Evolutionary conservation across 352 stramenopile species (phyloP), one percentile per base, ranked within the genome.

Genomic region (Globisporangium perplexum): DNA sequence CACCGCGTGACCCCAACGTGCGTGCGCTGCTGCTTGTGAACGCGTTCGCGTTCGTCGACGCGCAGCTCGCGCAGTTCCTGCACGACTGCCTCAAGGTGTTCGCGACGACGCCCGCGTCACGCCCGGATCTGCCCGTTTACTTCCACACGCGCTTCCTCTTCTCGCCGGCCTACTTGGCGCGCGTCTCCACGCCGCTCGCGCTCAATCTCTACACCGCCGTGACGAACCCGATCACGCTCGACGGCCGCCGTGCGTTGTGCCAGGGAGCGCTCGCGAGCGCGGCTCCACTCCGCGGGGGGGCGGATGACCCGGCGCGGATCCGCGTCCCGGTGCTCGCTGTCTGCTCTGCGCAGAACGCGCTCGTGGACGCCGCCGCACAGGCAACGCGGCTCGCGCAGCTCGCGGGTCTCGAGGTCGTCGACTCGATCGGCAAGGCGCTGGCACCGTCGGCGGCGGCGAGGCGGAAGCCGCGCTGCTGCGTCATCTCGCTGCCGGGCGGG

Each of bases 41-140:
- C 61, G 76, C 79, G 33, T 97, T 97, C 31, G 76, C 71, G 20
- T 80, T 95, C 62, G 77, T 98, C 15, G 91, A 98, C 64, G 69
- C 84, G 10, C 75, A 91, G 67, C 79, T 98, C 42, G 93, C 93
- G 18, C 88, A 93, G 46, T 91, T 97, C 39, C 72, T 98, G 50
- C 94, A 98, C 68, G 94, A 98, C 68, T 97, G 78, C 56, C 86
- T 96, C 52, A 98, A 98, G 64, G 89, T 98, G 30, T 94, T 98
- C 58, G 65, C 69, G 7, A 97, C 86, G 64, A 91, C 90, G 17
- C 92, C 93, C 10, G 78, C 85, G 59, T 90, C 83, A 15, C 71
- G 94, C 12, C 93, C 95, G 10, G 93, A 98, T 62, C 68, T 98
- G 12, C 93, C 94, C 11, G 86, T 98, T 11, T 98, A 98, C 68